Evolutionary conservation across 129 eudicot genomes (phyloP), one percentile per base, ranked within the genome.

Genomic region (Flaveria bidentis): DNA sequence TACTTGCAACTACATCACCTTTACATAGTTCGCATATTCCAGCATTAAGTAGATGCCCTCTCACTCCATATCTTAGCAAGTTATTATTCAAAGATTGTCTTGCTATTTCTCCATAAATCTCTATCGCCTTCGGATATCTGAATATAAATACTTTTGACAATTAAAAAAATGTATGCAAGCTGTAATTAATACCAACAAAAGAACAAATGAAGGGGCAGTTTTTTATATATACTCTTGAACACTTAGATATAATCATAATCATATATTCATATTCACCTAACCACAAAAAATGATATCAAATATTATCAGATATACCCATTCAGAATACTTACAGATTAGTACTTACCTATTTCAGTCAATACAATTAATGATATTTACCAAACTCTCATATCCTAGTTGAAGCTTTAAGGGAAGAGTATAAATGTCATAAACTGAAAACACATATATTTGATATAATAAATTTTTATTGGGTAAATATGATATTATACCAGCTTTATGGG

Each of bases 11-110:
- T 12, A 78, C 22, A 20, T 20, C 84, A 22, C 81, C 84, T 75
- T 86, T 86, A 71, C 89, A 86, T 39, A 86, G 86, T 51, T 86
- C 86, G 68, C 89, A 86, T 71, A 86, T 71, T 17, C 89, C 86
- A 50, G 89, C 89, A 67, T 86, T 82, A 20, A 86, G 80, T 67
- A 86, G 82, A 82, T 86, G 86, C 14, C 86, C 86, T 80, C 81
- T 76, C 60, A 86, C 89, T 13, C 89, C 86, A 25, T 82, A 82
- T 55, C 80, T 86, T 20, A 86, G 80, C 82, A 82, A 72, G 80
- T 86, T 86, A 61, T 76, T 86, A 49, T 82, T 82, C 17, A 86
- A 45, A 17, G 89, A 79, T 20, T 20, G 22, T 20, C 86, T 77
- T 52, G 89, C 89, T 64, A 86, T 82, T 14, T 76, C 89, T 82